phyloP scores from a whole-genome alignment of 2,329 filamentous ascomycete species.

The Epicoccum nigrum region DNA sequence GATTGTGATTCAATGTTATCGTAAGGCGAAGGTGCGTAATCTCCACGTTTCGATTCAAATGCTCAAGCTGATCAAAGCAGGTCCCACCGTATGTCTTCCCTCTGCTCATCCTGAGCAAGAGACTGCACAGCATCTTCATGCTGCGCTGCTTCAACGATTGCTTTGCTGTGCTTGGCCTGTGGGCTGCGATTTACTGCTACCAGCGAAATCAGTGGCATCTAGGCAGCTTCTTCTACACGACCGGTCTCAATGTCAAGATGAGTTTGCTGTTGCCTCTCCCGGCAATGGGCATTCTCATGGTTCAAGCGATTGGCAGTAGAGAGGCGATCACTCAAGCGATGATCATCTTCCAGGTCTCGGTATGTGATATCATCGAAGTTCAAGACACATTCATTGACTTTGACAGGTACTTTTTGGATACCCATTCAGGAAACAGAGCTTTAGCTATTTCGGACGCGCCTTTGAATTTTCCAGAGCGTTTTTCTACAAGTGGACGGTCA shows the following conservation, averaged over 20 bases:
- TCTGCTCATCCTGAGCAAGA: conserved; percentile 85
- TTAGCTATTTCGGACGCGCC: conserved; percentile 77
- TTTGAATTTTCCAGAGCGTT: conserved; percentile 93
- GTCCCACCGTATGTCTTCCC: conserved; percentile 87
- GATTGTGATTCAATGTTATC: conserved; percentile 83
- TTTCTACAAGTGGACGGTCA: conserved; percentile 98
- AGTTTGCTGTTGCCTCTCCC: conserved; percentile 82
- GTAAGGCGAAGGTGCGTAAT: conserved; percentile 66
- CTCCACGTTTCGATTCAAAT: not conserved
- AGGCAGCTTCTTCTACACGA: conserved; percentile 74
- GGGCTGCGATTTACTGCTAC: conserved; percentile 77
- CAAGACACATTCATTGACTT: conserved; percentile 20
- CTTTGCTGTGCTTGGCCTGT: conserved; percentile 83
- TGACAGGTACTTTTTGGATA: conserved; percentile 59
- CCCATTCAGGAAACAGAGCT: conserved; percentile 72
- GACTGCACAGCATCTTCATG: conserved; percentile 91
- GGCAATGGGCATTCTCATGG: conserved; percentile 76
- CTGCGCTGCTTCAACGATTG: conserved; percentile 96
- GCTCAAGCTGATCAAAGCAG: conserved; percentile 49
- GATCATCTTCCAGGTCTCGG: conserved; percentile 79
- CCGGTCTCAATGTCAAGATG: conserved; percentile 94
- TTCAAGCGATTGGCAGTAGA: conserved; percentile 72
- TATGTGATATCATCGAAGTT: conserved; percentile 49
- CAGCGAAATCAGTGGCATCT: conserved; percentile 76
- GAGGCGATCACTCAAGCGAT: conserved; percentile 70